A percentile compares a stretch with the other conserved stretches of the same genome.
phyloP scores from a whole-genome alignment of 768 basidiomycete species.

The Pleurotus salmoneostramineus region DNA sequence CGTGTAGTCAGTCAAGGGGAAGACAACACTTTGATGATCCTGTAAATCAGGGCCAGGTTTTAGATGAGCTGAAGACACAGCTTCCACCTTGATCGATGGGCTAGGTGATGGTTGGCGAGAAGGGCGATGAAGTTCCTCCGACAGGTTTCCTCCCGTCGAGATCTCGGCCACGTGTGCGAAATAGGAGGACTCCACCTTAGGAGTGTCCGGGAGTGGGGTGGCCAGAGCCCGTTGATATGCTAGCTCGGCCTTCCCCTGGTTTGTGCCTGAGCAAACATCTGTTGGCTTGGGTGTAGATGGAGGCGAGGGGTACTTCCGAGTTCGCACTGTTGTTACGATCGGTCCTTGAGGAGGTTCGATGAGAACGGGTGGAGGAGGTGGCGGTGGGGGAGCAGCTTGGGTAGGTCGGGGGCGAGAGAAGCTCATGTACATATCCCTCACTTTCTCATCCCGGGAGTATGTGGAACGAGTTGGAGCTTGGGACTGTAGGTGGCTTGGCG shows the following conservation, averaged over 20 bases:
- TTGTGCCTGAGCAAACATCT: too few species aligned
- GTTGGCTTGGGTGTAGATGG: background rate
- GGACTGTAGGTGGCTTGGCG: background rate
- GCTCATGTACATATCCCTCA: slow-evolving; percentile 3
- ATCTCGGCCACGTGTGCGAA: background rate
- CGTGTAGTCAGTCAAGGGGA: background rate
- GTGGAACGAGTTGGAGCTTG: background rate
- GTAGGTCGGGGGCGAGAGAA: slow-evolving; percentile 1
- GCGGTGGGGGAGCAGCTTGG: background rate
- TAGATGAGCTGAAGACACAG: background rate
- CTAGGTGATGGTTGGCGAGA: background rate
- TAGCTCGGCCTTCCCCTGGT: background rate
- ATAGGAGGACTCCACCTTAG: background rate
- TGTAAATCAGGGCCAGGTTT: background rate
- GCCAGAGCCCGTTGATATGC: slow-evolving; percentile 6
- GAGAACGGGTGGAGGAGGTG: slow-evolving; percentile 8
- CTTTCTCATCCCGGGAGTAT: slow-evolving; percentile 1
- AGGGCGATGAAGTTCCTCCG: background rate
- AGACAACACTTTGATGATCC: background rate
- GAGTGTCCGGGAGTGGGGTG: slow-evolving; percentile 1
- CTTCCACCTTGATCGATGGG: background rate
- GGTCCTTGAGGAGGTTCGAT: background rate
- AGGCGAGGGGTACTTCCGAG: background rate
- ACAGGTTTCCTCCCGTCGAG: background rate
- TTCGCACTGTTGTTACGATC: background rate